Percentiles rank a stretch among this genome's conserved stretches.
Evolutionary conservation across 495 filamentous ascomycete species (phyloP).

Genomic region (Poronia punctata): DNA sequence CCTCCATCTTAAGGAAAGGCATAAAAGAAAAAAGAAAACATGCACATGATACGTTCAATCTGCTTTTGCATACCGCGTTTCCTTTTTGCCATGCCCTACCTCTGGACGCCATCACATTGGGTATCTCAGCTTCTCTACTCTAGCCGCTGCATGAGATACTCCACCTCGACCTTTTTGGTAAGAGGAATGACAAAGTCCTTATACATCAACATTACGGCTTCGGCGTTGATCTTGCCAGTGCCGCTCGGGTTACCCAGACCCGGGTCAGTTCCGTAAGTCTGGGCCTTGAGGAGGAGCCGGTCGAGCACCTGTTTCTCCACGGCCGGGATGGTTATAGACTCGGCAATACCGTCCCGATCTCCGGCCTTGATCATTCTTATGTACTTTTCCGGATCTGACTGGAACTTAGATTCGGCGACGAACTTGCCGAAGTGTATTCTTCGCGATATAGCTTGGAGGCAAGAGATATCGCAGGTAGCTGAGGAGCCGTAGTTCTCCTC

Average conservation of each 20-base stretch:
- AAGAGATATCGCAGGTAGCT: slow-evolving; percentile 84
- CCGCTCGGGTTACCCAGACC: slow-evolving; percentile 39
- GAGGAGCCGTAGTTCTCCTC: slow-evolving; percentile 94
- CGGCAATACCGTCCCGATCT: slow-evolving; percentile 74
- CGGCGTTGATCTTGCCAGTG: slow-evolving; percentile 73
- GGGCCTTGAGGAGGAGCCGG: slow-evolving; percentile 81
- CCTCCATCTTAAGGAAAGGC: slow-evolving; percentile 26
- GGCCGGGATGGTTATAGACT: slow-evolving; percentile 79
- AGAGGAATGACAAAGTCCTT: slow-evolving; percentile 91
- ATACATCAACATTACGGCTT: slow-evolving; percentile 93
- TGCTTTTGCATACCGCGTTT: slow-evolving; percentile 1
- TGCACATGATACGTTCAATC: slow-evolving; percentile 1
- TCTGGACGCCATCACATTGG: slow-evolving; percentile 1
- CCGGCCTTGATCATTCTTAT: slow-evolving; percentile 69
- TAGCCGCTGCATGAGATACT: slow-evolving; percentile 93
- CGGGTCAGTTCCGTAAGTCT: slow-evolving; percentile 92
- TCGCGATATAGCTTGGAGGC: slow-evolving; percentile 83
- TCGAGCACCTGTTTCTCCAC: slow-evolving; percentile 93
- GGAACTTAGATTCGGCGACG: slow-evolving; percentile 97
- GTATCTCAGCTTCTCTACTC: slow-evolving; percentile 25
- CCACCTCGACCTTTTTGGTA: slow-evolving; percentile 95
- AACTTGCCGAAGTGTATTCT: slow-evolving; percentile 98
- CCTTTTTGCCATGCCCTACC: slow-evolving; percentile 1
- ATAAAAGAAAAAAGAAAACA: slow-evolving; percentile 11
- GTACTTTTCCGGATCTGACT: slow-evolving; percentile 70